Base-by-base conservation (phyloP, 139 green algal species). In the Chlorella sorokiniana region DNA sequence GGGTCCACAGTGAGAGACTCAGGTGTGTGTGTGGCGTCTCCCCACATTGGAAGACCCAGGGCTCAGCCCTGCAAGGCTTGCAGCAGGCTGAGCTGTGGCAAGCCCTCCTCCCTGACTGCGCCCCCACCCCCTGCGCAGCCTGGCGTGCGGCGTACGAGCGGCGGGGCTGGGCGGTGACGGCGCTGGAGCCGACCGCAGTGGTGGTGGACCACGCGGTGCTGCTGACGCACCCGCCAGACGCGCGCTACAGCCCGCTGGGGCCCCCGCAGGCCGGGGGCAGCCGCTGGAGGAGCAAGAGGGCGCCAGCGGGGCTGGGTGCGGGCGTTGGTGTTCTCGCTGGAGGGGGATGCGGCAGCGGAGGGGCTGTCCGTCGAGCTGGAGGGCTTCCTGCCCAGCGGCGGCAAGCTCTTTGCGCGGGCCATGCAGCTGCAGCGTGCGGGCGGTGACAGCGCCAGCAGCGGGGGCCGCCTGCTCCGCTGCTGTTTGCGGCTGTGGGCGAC, bases 211-310 rank as follows among this genome's bases (percentile, higher is more conserved):
- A 81, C 56, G 37, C 89, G 7, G 74, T 82, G 20, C 52, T 86
- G 3, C 80, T 92, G n/a, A 90, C 87, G 33, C 87, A 61, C 45
- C 88, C 88, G 16, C 54, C 81, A 18, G 88, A 92, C 37, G 81
- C 51, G 9, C 78, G 88, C 14, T 92, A 91, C 78, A 82, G 63
- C 41, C 70, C 72, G 2, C 54, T 79, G 29, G 73, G 73, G 14
- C 56, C 51, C 63, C 11, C 35, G 9, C 44, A 10, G 16, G n/a
- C 5, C 51, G n/a, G 25, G 69, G 33, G 40, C 76, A 72, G 61
- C 76, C 35, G 61, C 71, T 44, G 71, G 56, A 65, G 45, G 7
- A 16, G 22, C 25, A 45, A 9, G 52, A 61, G 7, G 56, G n/a
- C n/a, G 33, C 2, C 42, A 62, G 44, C 27, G 45, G 41, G 76